Conservation (phyloP, 192 early-diverging fungal genomes). For the Coemansia sp. region DNA sequence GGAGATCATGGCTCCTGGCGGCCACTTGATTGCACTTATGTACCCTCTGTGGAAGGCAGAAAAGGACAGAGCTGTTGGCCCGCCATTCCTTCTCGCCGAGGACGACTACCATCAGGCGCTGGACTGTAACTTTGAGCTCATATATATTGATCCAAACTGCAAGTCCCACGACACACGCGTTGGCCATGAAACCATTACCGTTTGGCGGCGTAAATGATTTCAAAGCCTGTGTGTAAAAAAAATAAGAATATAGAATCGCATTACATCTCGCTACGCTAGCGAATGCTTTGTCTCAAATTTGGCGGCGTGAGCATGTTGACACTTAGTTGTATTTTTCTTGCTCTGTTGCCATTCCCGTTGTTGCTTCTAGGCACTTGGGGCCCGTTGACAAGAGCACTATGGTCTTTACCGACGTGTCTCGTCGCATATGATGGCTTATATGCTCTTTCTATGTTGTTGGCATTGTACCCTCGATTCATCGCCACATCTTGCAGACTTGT, state of each 20-base stretch:
- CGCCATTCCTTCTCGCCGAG: constrained; percentile 68
- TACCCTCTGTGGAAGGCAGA: constrained; percentile 61
- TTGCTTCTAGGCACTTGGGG: background rate
- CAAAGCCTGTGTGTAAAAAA: too few species aligned
- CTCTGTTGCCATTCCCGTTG: background rate
- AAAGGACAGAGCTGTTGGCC: constrained; percentile 62
- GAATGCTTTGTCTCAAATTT: constrained; percentile 21
- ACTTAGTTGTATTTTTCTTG: background rate
- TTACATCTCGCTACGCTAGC: constrained; percentile 7
- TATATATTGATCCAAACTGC: constrained; percentile 62
- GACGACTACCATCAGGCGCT: constrained; percentile 63
- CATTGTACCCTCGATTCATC: background rate
- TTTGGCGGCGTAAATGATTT: constrained; percentile 57
- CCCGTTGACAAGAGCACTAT: background rate
- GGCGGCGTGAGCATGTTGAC: constrained; percentile 26
- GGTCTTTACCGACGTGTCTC: background rate
- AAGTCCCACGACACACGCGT: constrained; percentile 56
- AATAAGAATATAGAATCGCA: background rate
- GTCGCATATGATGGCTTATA: background rate
- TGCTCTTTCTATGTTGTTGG: background rate
- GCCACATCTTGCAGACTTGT: background rate
- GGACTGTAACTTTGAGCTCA: constrained; percentile 60
- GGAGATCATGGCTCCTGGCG: constrained; percentile 64
- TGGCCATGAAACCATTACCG: constrained; percentile 64
- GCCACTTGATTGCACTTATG: constrained; percentile 73